Percentiles rank a stretch among this genome's conserved stretches.
phyloP scores from a whole-genome alignment of 768 basidiomycete species.

The Agrocybe praecox region DNA sequence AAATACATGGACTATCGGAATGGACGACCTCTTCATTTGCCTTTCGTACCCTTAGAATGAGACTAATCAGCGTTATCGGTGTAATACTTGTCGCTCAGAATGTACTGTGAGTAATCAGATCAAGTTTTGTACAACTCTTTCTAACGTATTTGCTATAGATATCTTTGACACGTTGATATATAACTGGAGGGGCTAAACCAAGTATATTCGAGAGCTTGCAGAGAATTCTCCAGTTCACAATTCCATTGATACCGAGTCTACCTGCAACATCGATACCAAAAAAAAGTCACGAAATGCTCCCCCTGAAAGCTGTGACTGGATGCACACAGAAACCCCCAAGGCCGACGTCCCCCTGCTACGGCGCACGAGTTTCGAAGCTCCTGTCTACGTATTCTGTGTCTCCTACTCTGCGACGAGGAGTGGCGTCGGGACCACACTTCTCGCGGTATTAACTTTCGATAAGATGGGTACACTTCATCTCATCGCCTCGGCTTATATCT shows the following conservation, averaged over 20 bases:
- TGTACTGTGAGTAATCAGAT: neutral
- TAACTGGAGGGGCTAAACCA: slow-evolving; percentile 20
- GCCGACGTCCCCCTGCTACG: neutral
- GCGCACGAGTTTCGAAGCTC: neutral
- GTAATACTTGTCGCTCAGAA: neutral
- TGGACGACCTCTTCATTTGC: too few relatives aligned
- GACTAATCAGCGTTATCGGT: too few relatives aligned
- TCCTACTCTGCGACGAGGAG: neutral
- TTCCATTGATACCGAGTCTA: slow-evolving; percentile 27
- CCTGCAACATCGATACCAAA: slow-evolving; percentile 35
- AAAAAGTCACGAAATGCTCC: slow-evolving; percentile 22
- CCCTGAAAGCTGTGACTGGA: neutral
- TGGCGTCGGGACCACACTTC: neutral
- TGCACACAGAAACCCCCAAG: neutral
- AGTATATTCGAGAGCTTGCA: slow-evolving; percentile 29
- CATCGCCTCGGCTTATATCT: slow-evolving; percentile 4
- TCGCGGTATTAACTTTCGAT: slow-evolving; percentile 4
- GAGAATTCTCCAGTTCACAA: slow-evolving; percentile 29
- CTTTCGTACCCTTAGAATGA: too few relatives aligned
- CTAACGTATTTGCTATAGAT: slow-evolving; percentile 11
- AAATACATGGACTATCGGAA: too few relatives aligned
- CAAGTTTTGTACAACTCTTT: neutral
- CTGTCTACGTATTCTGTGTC: slow-evolving; percentile 2
- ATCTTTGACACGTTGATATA: slow-evolving; percentile 30
- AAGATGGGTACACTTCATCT: slow-evolving; percentile 3